These are phyloP conservation scores for Beauveria medogensis DNA, from an alignment of 2,329 filamentous ascomycete species.

Conservation along the genomic window DNA sequence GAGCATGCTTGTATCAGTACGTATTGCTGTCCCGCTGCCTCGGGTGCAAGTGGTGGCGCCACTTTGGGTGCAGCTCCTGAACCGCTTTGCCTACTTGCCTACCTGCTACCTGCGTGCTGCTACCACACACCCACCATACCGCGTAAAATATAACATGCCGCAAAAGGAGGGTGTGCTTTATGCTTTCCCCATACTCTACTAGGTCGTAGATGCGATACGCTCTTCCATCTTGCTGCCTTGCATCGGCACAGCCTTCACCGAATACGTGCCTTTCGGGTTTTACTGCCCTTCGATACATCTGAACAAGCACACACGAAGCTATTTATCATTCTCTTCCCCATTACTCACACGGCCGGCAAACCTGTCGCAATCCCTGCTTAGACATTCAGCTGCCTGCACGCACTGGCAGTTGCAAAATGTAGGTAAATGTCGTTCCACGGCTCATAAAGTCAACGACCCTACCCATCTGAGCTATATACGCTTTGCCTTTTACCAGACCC, in stretches of 20 bases:
- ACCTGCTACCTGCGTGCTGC: background rate
- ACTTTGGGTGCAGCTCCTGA: constrained; percentile 3
- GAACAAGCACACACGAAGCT: background rate
- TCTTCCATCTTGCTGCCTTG: background rate
- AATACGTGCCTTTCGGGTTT: background rate
- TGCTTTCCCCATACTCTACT: background rate
- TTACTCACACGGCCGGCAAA: background rate
- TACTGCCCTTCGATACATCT: background rate
- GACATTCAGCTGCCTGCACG: background rate
- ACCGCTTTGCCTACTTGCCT: background rate
- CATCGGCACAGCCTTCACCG: background rate
- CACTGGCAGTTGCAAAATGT: background rate
- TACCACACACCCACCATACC: background rate
- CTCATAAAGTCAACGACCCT: background rate
- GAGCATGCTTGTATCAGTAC: background rate
- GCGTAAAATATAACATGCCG: background rate
- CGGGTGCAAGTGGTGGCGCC: background rate
- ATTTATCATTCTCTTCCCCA: background rate
- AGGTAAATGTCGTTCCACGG: background rate
- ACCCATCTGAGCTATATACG: background rate
- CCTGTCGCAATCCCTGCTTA: background rate
- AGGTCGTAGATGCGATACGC: background rate
- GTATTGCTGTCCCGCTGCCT: background rate
- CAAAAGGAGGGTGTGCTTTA: background rate
- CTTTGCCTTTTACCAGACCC: background rate